Evolutionary conservation across 2,329 filamentous ascomycete species (phyloP).

Genomic region (Ophiosphaerella korrae): DNA sequence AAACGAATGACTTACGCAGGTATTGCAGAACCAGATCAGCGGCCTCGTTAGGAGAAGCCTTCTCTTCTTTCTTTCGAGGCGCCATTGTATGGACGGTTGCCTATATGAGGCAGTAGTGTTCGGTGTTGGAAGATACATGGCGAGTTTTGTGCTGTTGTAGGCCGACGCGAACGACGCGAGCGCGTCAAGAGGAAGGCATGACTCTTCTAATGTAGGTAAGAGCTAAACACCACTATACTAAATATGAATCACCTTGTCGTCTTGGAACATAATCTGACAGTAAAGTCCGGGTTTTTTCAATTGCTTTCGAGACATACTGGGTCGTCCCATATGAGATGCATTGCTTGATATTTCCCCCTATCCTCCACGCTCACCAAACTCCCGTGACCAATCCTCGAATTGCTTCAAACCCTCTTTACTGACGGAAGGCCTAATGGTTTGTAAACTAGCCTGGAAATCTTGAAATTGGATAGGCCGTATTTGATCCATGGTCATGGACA

Average conservation of each 20-base stretch:
- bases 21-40: constrained; percentile 56
- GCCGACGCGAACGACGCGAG: constrained; percentile 6
- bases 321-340: not conserved
- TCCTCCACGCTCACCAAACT: constrained; percentile 91
- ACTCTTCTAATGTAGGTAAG: not conserved
- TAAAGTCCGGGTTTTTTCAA: not conserved
- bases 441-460: constrained; percentile 84
- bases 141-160: not conserved
- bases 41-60: constrained; percentile 43
- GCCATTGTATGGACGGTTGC: constrained; percentile 29
- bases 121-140: not conserved
- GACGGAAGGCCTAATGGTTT: constrained; percentile 87
- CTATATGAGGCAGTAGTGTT: not conserved
- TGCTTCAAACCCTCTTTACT: constrained; percentile 81
- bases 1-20: constrained; percentile 49
- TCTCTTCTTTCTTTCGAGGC: constrained; percentile 47
- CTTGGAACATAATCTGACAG: not conserved
- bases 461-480: constrained; percentile 82
- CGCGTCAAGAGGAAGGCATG: constrained; percentile 14
- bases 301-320: not conserved
- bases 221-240: not conserved
- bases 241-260: no score
- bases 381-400: constrained; percentile 91
- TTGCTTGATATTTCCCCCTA: constrained; percentile 47
- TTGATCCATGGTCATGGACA: constrained; percentile 92